Evolutionary conservation across 495 filamentous ascomycete genomes (phyloP).

Genomic region (Trichoderma erinaceum): DNA sequence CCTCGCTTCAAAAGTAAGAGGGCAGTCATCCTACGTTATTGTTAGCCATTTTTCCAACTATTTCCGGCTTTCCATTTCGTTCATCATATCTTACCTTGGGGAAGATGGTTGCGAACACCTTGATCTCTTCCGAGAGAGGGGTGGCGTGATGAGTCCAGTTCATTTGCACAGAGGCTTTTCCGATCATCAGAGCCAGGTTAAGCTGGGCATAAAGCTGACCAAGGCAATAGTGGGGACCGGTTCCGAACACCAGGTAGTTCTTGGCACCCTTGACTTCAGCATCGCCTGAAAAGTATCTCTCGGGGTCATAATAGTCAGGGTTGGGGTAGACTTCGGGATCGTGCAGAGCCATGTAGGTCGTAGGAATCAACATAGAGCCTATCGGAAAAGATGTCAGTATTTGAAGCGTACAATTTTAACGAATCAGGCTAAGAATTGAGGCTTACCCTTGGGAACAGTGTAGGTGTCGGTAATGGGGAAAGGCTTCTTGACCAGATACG

Average conservation of each 20-base stretch:
- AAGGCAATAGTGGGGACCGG: conserved; percentile 93
- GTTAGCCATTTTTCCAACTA: neutral
- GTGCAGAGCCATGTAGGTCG: conserved; percentile 82
- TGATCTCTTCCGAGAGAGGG: conserved; percentile 79
- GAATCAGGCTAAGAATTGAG: neutral
- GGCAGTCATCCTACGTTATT: conserved; percentile 53
- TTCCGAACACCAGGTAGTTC: conserved; percentile 97
- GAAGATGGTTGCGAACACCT: conserved; percentile 98
- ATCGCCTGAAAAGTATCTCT: conserved; percentile 85
- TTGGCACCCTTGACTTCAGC: conserved; percentile 83
- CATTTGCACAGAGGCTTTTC: conserved; percentile 84
- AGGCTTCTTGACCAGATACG: conserved; percentile 88
- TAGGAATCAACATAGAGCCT: conserved; percentile 90
- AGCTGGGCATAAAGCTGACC: conserved; percentile 90
- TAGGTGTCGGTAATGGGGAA: conserved; percentile 89
- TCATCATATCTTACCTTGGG: conserved; percentile 63
- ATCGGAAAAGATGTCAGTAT: neutral
- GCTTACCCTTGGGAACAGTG: conserved; percentile 72
- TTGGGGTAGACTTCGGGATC: conserved; percentile 89
- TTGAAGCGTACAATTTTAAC: neutral
- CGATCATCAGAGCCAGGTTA: conserved; percentile 86
- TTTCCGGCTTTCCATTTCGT: neutral
- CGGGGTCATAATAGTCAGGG: conserved; percentile 83
- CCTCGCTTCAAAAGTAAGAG: conserved; percentile 53
- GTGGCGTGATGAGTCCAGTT: conserved; percentile 90